Base-by-base conservation (phyloP, 1,139 yeast genomes). In the Debaryomycetaceae sp. region DNA sequence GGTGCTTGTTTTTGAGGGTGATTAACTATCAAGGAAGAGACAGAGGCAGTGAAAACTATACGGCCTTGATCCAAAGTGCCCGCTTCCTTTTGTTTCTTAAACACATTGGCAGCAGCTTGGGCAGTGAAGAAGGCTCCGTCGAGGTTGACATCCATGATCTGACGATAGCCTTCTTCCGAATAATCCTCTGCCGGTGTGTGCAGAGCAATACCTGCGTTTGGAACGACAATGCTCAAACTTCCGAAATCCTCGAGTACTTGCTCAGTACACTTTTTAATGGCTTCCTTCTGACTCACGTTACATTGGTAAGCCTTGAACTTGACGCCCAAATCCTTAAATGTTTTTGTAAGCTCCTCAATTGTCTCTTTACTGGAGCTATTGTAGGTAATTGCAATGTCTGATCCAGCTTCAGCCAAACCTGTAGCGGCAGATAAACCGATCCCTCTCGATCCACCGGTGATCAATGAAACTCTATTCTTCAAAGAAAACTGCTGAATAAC, bases 341-440 rank as follows among this genome's bases (percentile, higher is more conserved):
- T 39, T 11, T 45, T 36, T n/a, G 39, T 20, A n/a, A 42, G n/a
- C 6, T 23, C 30, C 14, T 31, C 36, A 6, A 44, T 38, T 11
- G 27, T 31, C 13, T 39, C 43, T 2, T 9, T 11, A 20, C 37
- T 24, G 6, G 47, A 45, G 1, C 39, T 42, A 36, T 45, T 45
- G 35, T 45, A 45, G 87, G 89, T 83, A 56, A 85, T 71, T 51
- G 87, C 87, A 37, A 85, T 81, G 50, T 83, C 85, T 7, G 90
- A 90, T 42, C 91, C 93, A 5, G 88, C 88, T 64, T 85, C 87
- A 44, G 88, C 86, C 56, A 70, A 83, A 0, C 86, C 89, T 54
- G 77, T 81, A 34, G 90, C 91, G 36, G 83, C 84, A 11, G 83
- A 85, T 50, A 66, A 71, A 14, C 93, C 93, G 53, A 85, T 85